phyloP scores from a whole-genome alignment of 345 rosid species.

The Boechera stricta region DNA sequence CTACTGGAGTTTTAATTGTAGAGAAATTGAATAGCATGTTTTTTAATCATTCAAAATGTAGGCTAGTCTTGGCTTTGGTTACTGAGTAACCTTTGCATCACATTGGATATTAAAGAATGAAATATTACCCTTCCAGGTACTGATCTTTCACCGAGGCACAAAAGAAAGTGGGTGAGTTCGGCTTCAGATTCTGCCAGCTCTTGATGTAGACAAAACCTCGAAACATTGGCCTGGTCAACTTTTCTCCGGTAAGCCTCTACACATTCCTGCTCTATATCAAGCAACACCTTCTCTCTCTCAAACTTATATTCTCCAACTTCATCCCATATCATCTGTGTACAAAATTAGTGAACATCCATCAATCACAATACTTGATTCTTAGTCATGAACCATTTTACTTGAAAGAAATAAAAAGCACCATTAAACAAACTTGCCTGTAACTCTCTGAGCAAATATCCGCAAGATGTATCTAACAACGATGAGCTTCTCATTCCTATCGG shows the following conservation, averaged over 20 bases:
- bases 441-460: conserved; percentile 89
- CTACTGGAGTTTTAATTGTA: too few species aligned
- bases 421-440: conserved; percentile 67
- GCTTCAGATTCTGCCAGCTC: conserved; percentile 98
- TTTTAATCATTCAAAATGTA: background rate
- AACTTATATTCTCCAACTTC: conserved; percentile 89
- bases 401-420: background rate
- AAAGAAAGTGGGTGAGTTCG: conserved; percentile 91
- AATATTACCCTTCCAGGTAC: conserved; percentile 86
- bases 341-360: background rate
- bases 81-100: background rate
- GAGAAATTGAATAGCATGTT: too few species aligned
- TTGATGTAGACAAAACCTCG: conserved; percentile 95
- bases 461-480: conserved; percentile 68
- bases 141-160: conserved; percentile 94
- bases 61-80: conserved; percentile 6
- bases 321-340: conserved; percentile 94
- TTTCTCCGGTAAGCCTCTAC: conserved; percentile 90
- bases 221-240: conserved; percentile 92
- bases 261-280: conserved; percentile 89
- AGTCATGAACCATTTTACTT: conserved; percentile 6
- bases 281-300: conserved; percentile 82
- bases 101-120: conserved; percentile 1
- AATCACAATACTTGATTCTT: background rate
- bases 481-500: conserved; percentile 72